A percentile compares a stretch with the other conserved stretches of the same genome.
phyloP scores from a whole-genome alignment of 495 filamentous ascomycete species.

The Aspergillus saccharolyticus region DNA sequence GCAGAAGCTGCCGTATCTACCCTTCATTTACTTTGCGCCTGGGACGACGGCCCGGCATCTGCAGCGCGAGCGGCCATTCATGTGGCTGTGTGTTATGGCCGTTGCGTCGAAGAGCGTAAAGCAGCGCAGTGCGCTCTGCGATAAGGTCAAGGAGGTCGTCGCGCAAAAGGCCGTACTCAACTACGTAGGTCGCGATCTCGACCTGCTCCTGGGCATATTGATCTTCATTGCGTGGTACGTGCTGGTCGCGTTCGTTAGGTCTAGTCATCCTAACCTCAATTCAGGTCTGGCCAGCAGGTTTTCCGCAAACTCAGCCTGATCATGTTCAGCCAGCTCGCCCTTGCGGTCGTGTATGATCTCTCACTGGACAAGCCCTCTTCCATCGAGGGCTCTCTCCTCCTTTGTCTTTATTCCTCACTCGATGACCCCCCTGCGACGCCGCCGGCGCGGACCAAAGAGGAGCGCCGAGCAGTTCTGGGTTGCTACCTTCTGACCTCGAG shows the following conservation, averaged over 20 bases:
- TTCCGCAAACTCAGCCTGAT: conserved; percentile 1
- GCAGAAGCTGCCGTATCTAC: neutral
- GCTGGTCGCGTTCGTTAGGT: neutral
- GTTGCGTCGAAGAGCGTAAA: neutral
- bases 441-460: neutral
- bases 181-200: neutral
- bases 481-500: neutral
- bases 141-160: neutral
- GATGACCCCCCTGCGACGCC: neutral
- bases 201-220: neutral
- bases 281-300: neutral
- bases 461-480: neutral
- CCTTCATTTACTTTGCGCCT: neutral
- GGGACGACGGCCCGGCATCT: neutral
- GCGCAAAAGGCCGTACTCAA: neutral
- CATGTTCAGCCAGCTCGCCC: neutral
- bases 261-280: neutral
- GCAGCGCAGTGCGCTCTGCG: neutral
- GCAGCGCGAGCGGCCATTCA: neutral
- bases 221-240: conserved; percentile 3
- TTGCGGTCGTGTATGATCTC: neutral
- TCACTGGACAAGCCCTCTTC: neutral
- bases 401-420: neutral
- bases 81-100: conserved; percentile 1
- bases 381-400: neutral